Percentiles rank a stretch among this genome's conserved stretches.
phyloP scores from a whole-genome alignment of 805 yeast genomes.

The Barnettozyma sp. region DNA sequence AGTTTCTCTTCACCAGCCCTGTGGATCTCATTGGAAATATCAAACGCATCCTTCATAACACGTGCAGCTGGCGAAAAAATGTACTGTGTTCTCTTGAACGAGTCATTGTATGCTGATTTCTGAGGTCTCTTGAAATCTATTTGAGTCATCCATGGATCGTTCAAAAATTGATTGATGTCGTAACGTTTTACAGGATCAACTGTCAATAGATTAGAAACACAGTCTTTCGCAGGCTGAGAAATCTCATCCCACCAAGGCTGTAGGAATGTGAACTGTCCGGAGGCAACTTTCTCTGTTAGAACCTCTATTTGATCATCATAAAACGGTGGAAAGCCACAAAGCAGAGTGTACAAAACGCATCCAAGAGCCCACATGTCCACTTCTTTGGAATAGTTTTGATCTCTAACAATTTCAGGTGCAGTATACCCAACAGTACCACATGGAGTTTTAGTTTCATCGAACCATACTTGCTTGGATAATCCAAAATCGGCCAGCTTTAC shows the following conservation, averaged over 20 bases:
- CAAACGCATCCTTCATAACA: constrained; percentile 80
- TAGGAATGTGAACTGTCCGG: constrained; percentile 67
- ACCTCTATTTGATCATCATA: constrained; percentile 62
- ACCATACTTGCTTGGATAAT: constrained; percentile 50
- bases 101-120: constrained; percentile 14
- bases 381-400: constrained; percentile 53
- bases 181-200: constrained; percentile 65
- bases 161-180: constrained; percentile 56
- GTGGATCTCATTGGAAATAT: constrained; percentile 79
- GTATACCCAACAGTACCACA: constrained; percentile 76
- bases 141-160: constrained; percentile 60
- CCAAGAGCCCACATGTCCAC: constrained; percentile 75
- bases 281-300: constrained; percentile 59
- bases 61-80: constrained; percentile 66
- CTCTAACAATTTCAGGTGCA: constrained; percentile 62
- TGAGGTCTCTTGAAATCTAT: constrained; percentile 21
- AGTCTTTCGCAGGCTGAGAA: constrained; percentile 58
- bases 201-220: constrained; percentile 58
- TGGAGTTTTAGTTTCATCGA: constrained; percentile 54
- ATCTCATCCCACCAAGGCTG: constrained; percentile 90
- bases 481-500: constrained; percentile 70
- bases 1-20: constrained; percentile 34
- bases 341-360: constrained; percentile 58
- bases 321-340: constrained; percentile 72
- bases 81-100: constrained; percentile 22